Evolutionary conservation across 1,284 basidiomycete species (phyloP).

Genomic region (Heliocybe sulcata): DNA sequence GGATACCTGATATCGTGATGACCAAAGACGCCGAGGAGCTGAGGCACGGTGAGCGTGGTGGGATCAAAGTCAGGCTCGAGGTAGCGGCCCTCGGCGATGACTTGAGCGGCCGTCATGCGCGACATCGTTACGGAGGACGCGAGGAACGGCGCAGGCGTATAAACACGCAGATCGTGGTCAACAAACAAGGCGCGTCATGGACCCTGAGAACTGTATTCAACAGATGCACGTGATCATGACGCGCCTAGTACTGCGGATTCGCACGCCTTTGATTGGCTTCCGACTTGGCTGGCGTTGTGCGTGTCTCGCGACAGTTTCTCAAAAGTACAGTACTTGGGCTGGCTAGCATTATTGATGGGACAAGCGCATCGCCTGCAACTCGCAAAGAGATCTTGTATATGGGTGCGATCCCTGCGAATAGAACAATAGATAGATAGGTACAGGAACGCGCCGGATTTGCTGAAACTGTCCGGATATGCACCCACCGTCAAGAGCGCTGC

Average conservation of each 20-base stretch:
- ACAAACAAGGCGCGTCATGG: constrained; percentile 1
- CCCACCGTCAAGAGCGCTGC: too few relatives aligned
- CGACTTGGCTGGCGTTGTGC: not conserved
- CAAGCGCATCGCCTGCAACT: too few relatives aligned
- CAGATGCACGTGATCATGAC: not conserved
- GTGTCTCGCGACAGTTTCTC: too few relatives aligned
- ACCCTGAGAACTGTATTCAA: not conserved
- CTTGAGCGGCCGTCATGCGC: constrained; percentile 61
- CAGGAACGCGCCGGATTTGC: too few relatives aligned
- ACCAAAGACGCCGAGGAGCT: constrained; percentile 75
- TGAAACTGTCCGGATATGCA: too few relatives aligned
- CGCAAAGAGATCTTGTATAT: too few relatives aligned
- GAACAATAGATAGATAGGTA: too few relatives aligned
- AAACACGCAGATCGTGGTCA: not conserved
- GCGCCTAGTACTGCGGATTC: not conserved
- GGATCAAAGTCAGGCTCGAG: constrained; percentile 84
- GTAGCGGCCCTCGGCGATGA: constrained; percentile 72
- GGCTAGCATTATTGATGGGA: too few relatives aligned
- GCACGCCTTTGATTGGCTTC: not conserved
- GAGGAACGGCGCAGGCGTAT: not conserved
- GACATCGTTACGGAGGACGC: constrained; percentile 41
- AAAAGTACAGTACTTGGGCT: too few relatives aligned
- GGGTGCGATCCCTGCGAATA: too few relatives aligned
- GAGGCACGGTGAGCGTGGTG: constrained; percentile 67
- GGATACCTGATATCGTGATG: constrained; percentile 79